Evolutionary conservation across 768 basidiomycete species (phyloP), one percentile per base, ranked within the genome.

Genomic region (Mycena albidolilacea): DNA sequence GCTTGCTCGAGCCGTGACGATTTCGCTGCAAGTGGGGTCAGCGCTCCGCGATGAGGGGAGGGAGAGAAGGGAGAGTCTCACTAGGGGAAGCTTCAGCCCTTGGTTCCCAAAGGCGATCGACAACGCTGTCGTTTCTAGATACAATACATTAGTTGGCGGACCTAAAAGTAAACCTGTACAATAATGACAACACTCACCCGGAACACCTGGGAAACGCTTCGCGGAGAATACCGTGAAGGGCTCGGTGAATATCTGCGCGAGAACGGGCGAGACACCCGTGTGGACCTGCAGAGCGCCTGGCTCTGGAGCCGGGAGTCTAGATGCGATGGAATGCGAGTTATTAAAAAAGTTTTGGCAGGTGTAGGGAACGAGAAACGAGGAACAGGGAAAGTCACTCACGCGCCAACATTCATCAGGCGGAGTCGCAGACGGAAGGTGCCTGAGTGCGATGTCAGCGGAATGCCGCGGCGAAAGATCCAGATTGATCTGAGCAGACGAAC

Each of bases 171-270:
- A 37, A 71, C 67, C 62, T 61, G 44, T 72, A 67, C 69, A 50
- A 69, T 76, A 74, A 77, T 80, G 79, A 81, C 19, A 80, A 84
- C 8, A 54, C 72, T 62, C 75, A 95, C 95, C 94, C 84, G 95
- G 94, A 54, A 98, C 97, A 62, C 97, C 97, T 61, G 95, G 96
- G 85, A 97, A 98, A 61, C 94, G 91, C 85, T 98, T 98, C 44
- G 97, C 97, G 2, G 95, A 96, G 82, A 86, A 97, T 0, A 98
- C 97, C 12, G 90, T 89, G 79, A 98, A 97, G 37, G 91, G 87
- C 37, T 95, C 91, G 52, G 95, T 93, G 81, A 93, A 95, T 2
- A 91, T 90, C 79, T 96, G 92, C 9, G 97, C 95, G 30, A 97
- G 88, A 7, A 98, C 91, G 11, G 93, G 92, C 21, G 93, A 93